Evolutionary conservation across 1,284 basidiomycete genomes (phyloP).

Genomic region (Cryptococcus sp.): DNA sequence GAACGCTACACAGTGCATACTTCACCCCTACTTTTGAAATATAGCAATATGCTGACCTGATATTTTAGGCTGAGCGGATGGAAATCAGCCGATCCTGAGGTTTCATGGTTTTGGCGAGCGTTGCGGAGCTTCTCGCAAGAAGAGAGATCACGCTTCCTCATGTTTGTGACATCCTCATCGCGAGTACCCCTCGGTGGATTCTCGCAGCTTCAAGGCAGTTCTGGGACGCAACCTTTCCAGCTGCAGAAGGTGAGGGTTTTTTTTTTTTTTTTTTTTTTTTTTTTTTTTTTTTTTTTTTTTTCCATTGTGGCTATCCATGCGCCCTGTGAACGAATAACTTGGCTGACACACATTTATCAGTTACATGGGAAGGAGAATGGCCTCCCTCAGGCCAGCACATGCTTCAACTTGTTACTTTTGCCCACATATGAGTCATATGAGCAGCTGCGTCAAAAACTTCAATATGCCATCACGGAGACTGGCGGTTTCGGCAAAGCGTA

Average conservation of each 20-base stretch:
- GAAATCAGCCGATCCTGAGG: conserved; percentile 72
- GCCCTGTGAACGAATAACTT: too few species aligned
- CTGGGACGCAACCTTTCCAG: conserved; percentile 92
- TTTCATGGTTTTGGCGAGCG: conserved; percentile 99
- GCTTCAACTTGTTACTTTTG: conserved; percentile 62
- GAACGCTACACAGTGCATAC: conserved; percentile 58
- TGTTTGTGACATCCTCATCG: conserved; percentile 91
- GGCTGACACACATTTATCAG: conserved; percentile 52
- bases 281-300: conserved; percentile 68
- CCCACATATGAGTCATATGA: conserved; percentile 91
- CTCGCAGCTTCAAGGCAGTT: conserved; percentile 86
- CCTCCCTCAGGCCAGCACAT: conserved; percentile 49
- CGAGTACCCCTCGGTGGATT: conserved; percentile 93
- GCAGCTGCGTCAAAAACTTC: conserved; percentile 79
- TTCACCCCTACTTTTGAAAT: background rate
- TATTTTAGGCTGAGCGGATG: conserved; percentile 46
- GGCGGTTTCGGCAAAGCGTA: conserved; percentile 74
- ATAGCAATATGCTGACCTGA: background rate
- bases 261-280: conserved; percentile 61
- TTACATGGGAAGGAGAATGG: conserved; percentile 48
- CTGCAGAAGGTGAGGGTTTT: conserved; percentile 73
- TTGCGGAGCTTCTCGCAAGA: conserved; percentile 96
- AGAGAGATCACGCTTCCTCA: conserved; percentile 90
- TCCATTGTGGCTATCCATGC: background rate
- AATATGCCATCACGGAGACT: conserved; percentile 89